Base-by-base conservation (phyloP, 1,284 basidiomycete species). In the Phenoliferia sp. region DNA sequence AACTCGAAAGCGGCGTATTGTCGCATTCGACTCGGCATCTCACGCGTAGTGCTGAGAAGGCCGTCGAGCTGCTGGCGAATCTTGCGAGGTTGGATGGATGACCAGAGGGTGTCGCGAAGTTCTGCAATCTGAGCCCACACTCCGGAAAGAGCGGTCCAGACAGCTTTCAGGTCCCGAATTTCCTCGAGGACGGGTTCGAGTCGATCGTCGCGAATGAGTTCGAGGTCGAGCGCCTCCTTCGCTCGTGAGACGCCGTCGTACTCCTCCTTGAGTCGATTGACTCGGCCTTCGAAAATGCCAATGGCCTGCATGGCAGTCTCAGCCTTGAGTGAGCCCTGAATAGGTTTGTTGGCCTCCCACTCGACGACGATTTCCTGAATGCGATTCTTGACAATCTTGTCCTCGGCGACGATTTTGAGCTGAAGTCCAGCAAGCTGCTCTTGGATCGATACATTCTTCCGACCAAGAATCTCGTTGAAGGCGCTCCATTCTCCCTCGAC, bases 1-100 rank as follows among this genome's bases (percentile, higher is more conserved):
- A 92, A 95, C 82, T 99, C 96, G 77, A 98, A 99, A 0, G 96
- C 96, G 12, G 94, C 92, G 78, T 99, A 99, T 79, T 99, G 96
- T 68, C 96, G 87, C 96, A 99, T 99, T 65, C 94, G 86, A 60
- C 92, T 96, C 0, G 96, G 96, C 94, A 99, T 95, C 62, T 98
- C 95, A 80, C 94, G 94, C 26, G 94, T 98, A 35, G 92, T 93
- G 32, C 85, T 84, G 62, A 99, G 80, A 63, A 99, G 83, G 3
- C 84, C 87, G 76, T 99, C 96, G 66, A 99, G 88, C 74, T 94
- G 90, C 77, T 95, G 92, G 72, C 96, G 88, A 67, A 99, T 80
- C 81, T 98, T 98, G 75, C 96, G 86, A 26, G 96, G 91, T 69
- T 82, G 92, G 34, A 97, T 88, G 0, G 90, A 92, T 4, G 90